Base-by-base conservation (phyloP, 2,329 filamentous ascomycete genomes). In the Penicillium sp. region DNA sequence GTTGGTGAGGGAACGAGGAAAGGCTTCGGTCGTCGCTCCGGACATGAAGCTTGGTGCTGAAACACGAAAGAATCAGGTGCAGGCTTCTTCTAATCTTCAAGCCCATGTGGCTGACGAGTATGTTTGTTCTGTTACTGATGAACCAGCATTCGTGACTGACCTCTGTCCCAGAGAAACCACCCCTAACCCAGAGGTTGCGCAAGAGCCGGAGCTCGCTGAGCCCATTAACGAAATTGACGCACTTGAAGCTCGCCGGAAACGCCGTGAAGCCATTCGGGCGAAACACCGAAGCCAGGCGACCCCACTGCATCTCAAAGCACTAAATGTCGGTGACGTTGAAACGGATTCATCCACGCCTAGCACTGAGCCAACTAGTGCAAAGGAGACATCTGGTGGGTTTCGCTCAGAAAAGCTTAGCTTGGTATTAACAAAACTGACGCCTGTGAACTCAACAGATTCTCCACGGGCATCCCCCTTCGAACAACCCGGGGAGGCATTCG, bases 221-320 rank as follows among this genome's bases (percentile, higher is more conserved):
- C 76, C 79, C n/a, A 66, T 88, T 58, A 85, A 94, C 66, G 87
- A 94, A 72, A 86, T 85, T 54, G 83, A 86, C 58, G 78, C 91
- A 62, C 86, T 95, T 61, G 87, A 94, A 68, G 84, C 88, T 61
- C 85, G 90, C 48, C 85, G 89, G 26, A 88, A 85, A 64, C 82
- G 86, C 51, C 84, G 90, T 57, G 87, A 93, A 71, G 87, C 88
- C 56, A 85, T 95, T 56, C 80, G 88, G 64, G 85, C 87, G 66
- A 94, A 89, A 73, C 85, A 88, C 61, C 83, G 82, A 68, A 74
- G 69, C 40, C 83, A 84, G 61, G 79, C 83, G 45, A 83, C 84
- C 43, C 85, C 87, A 45, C 76, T 91, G 61, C 78, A 87, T 53
- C 81, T 91, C 55, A 83, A 90, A 70, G 84, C 85, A 51, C 74